A percentile compares a stretch with the other conserved stretches of the same genome.
Evolutionary conservation across 257 asterid species (phyloP).

Genomic region (Solanum lycopersicoides): DNA sequence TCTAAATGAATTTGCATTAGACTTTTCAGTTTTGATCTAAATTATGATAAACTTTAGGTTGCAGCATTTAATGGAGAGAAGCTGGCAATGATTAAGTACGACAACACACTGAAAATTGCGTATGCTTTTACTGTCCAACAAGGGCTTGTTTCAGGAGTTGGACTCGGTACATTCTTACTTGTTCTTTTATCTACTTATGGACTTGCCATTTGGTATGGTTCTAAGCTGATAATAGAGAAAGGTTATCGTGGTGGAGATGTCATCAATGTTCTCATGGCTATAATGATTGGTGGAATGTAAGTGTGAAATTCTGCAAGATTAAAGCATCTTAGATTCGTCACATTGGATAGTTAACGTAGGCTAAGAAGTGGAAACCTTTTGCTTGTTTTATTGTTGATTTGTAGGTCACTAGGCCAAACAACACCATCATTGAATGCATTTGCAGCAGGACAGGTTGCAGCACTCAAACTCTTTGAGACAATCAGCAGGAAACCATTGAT

Average conservation of each 20-base stretch:
- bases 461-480: conserved; percentile 5
- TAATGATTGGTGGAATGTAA: conserved; percentile 32
- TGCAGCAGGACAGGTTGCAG: conserved; percentile 12
- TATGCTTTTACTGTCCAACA: conserved; percentile 39
- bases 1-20: background rate
- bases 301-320: background rate
- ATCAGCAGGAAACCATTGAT: conserved; percentile 8
- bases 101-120: conserved; percentile 31
- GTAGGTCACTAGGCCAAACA: conserved; percentile 13
- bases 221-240: conserved; percentile 33
- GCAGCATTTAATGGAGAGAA: conserved; percentile 61
- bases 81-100: conserved; percentile 32
- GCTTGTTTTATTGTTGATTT: background rate
- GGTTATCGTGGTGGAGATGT: conserved; percentile 55
- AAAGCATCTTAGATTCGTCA: background rate
- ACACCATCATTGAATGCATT: conserved; percentile 7
- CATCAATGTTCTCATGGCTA: conserved; percentile 34
- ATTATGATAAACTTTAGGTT: conserved; percentile 29
- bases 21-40: background rate
- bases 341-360: background rate
- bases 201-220: conserved; percentile 64
- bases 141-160: conserved; percentile 55
- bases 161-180: conserved; percentile 33
- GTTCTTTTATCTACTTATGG: conserved; percentile 41
- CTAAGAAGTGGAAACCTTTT: background rate